phyloP scores from a whole-genome alignment of 1,284 basidiomycete genomes.

The Sanguinoderma infundibulare region DNA sequence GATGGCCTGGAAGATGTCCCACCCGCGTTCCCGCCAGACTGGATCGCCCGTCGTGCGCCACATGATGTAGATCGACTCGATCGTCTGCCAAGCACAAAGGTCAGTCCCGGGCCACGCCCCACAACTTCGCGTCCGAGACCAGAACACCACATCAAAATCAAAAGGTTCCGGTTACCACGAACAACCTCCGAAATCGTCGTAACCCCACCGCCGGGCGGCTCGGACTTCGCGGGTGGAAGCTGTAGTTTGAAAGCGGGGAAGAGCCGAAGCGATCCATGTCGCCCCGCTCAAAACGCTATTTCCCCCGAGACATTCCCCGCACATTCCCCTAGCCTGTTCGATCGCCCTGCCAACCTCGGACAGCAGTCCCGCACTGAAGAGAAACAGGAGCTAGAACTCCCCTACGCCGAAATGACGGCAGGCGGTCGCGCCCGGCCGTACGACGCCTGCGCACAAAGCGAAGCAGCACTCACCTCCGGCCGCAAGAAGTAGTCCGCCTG shows the following conservation, averaged over 20 bases:
- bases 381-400: too few relatives aligned
- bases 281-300: too few relatives aligned
- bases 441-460: background rate
- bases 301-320: too few relatives aligned
- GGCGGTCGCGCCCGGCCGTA: background rate
- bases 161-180: too few relatives aligned
- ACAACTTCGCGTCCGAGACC: background rate
- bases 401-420: too few relatives aligned
- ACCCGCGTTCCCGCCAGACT: constrained; percentile 76
- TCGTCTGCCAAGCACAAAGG: constrained; percentile 46
- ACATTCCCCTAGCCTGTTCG: too few relatives aligned
- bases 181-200: too few relatives aligned
- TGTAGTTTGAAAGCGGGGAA: too few relatives aligned
- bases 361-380: too few relatives aligned
- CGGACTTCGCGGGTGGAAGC: too few relatives aligned
- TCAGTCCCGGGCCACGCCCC: background rate
- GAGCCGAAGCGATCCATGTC: too few relatives aligned
- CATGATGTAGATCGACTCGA: constrained; percentile 70
- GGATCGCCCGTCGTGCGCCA: constrained; percentile 70
- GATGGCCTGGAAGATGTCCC: constrained; percentile 74
- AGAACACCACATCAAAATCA: background rate
- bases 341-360: too few relatives aligned
- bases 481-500: constrained; percentile 57
- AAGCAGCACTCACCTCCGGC: constrained; percentile 56
- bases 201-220: background rate